Base-by-base conservation (phyloP, 2,329 filamentous ascomycete species). In the Dactylellina sp. region DNA sequence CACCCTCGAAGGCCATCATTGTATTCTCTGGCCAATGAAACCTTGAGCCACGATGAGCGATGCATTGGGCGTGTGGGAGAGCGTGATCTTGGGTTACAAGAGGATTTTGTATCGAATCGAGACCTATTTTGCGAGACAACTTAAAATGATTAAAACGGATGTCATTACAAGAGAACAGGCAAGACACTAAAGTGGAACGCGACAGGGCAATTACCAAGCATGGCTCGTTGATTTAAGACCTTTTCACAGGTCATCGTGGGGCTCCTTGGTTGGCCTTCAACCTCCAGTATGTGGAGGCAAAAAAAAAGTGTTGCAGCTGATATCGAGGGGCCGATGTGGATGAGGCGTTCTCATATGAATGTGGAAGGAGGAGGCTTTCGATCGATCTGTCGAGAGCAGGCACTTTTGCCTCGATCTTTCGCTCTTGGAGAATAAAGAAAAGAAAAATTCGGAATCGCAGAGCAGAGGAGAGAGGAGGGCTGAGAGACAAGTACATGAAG, bases 1-100 rank as follows among this genome's bases (percentile, higher is more conserved):
- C 93, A 25, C 86, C 89, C 66, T 83, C 83, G 82, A 97, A 96
- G 6, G 91, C 90, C 14, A 84, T 86, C 85, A 97, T 88, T 1
- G 91, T 90, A 82, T 98, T 98, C 81, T 98, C 94, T 0, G 94
- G 92, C 68, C 68, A 72, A 35, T 72, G 68, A 28, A 49, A 64
- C 32, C 68, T 72, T n/a, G 68, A 72, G 2, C 68, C 68, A 24
- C 68, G 60, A 37, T 72, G 68, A 18, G 68, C 68, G 35, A 72
- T 72, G 39, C 68, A 72, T 72, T 72, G 68, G 9, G 63, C 68
- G 18, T 49, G 55, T 12, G 68, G 56, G 18, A 65, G 24, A n/a
- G 60, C 39, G 11, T 60, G 32, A 14, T 65, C 68, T n/a, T 44
- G 52, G 2, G 61, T 18, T 50, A 65, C 60, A 16, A 72, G 46